These are phyloP conservation scores for Pichia cephalocereana DNA, from an alignment of 805 yeast species.

Conservation along the genomic window DNA sequence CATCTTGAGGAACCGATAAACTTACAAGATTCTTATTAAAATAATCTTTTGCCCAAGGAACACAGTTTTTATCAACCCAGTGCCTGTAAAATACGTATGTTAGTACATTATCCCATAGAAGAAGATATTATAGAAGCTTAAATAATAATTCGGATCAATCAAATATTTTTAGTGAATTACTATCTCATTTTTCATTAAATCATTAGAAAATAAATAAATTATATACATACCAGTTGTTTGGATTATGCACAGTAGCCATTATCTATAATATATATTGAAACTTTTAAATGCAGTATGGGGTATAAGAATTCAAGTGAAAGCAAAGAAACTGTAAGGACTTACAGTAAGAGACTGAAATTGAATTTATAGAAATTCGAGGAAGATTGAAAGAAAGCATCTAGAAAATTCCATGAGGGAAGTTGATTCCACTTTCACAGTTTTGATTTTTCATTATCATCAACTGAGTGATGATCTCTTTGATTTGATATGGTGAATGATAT, in stretches of 20 bases:
- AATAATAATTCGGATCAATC: too few relatives aligned
- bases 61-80: conserved; percentile 97
- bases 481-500: neutral
- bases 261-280: neutral
- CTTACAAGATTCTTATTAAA: conserved; percentile 53
- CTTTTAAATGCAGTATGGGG: too few relatives aligned
- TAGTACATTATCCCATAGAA: too few relatives aligned
- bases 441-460: neutral
- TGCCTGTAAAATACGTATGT: conserved; percentile 39
- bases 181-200: neutral
- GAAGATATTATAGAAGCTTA: neutral
- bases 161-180: too few relatives aligned
- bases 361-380: neutral
- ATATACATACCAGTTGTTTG: conserved; percentile 65
- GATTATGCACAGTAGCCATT: conserved; percentile 86
- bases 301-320: too few relatives aligned
- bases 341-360: too few relatives aligned
- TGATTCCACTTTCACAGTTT: too few relatives aligned
- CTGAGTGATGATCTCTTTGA: neutral
- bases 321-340: too few relatives aligned
- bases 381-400: neutral
- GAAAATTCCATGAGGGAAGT: neutral
- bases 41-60: conserved; percentile 80
- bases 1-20: conserved; percentile 29
- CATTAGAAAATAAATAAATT: too few relatives aligned